Percentiles rank a stretch among this genome's conserved stretches.
Evolutionary conservation across 192 early-diverging fungal genomes (phyloP).

Genomic region (Coemansia sp.): DNA sequence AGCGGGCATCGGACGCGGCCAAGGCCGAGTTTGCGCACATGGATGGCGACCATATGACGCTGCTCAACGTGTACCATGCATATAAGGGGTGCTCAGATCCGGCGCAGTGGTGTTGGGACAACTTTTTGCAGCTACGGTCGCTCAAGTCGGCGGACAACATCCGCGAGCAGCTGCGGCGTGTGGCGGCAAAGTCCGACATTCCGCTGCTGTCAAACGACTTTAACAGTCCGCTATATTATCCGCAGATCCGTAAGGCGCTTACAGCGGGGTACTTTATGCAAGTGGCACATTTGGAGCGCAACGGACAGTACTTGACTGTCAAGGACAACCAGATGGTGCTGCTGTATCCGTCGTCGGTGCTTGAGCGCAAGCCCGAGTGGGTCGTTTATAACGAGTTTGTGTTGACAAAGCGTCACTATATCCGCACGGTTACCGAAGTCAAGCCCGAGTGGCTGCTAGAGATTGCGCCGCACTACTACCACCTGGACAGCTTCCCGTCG

Average conservation of each 20-base stretch:
- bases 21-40: slow-evolving; percentile 91
- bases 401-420: slow-evolving; percentile 92
- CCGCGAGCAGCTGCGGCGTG: slow-evolving; percentile 80
- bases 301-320: slow-evolving; percentile 84
- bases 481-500: slow-evolving; percentile 84
- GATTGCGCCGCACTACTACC: slow-evolving; percentile 89
- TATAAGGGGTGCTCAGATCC: slow-evolving; percentile 69
- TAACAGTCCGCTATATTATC: slow-evolving; percentile 74
- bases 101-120: slow-evolving; percentile 88
- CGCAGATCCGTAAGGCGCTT: slow-evolving; percentile 86
- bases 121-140: slow-evolving; percentile 87
- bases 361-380: slow-evolving; percentile 96
- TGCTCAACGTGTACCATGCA: slow-evolving; percentile 96
- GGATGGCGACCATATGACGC: slow-evolving; percentile 94
- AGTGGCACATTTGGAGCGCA: slow-evolving; percentile 89
- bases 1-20: slow-evolving; percentile 85
- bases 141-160: slow-evolving; percentile 93
- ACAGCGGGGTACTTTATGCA: slow-evolving; percentile 98
- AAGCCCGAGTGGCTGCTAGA: slow-evolving; percentile 83
- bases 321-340: slow-evolving; percentile 98
- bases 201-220: slow-evolving; percentile 71
- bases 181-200: slow-evolving; percentile 73
- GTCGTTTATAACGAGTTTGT: slow-evolving; percentile 99
- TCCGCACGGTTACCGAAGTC: slow-evolving; percentile 89
- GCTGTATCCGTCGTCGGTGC: slow-evolving; percentile 87